These are phyloP conservation scores for Margaritispora aquatica DNA, from an alignment of 495 filamentous ascomycete species.

Conservation along the genomic window DNA sequence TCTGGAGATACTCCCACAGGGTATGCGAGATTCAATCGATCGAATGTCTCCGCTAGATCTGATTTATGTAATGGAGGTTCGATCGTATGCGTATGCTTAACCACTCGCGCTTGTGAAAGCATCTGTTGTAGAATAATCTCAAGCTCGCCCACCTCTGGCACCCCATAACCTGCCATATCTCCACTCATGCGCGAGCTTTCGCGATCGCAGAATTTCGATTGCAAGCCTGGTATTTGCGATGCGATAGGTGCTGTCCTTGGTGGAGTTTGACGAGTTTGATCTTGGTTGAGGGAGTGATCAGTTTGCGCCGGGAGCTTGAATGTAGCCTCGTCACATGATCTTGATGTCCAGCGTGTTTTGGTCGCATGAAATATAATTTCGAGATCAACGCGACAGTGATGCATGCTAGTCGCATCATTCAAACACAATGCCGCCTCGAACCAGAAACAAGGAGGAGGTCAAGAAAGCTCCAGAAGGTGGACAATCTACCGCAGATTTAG, in stretches of 20 bases:
- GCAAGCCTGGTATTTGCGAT: neutral
- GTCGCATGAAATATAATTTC: constrained; percentile 1
- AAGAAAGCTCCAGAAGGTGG: constrained; percentile 28
- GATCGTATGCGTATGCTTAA: constrained; percentile 61
- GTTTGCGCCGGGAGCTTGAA: neutral
- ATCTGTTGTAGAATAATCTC: constrained; percentile 52
- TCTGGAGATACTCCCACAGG: constrained; percentile 11
- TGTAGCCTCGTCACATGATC: constrained; percentile 5
- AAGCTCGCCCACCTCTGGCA: constrained; percentile 51
- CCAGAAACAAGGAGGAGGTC: constrained; percentile 16
- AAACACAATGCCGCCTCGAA: constrained; percentile 23
- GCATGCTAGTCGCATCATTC: neutral
- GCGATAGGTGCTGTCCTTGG: neutral
- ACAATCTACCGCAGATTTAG: constrained; percentile 59
- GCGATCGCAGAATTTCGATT: neutral
- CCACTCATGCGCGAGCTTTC: neutral
- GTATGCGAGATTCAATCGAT: constrained; percentile 7
- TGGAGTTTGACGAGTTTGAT: neutral
- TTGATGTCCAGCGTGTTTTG: neutral
- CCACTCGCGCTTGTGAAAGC: constrained; percentile 52
- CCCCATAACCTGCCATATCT: constrained; percentile 43
- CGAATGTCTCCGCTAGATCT: constrained; percentile 44
- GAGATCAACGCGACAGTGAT: neutral
- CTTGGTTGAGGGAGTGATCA: neutral
- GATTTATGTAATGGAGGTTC: constrained; percentile 71